Percentiles rank a stretch among this genome's conserved stretches.
Evolutionary conservation across 1,284 basidiomycete species (phyloP).

Genomic region (Malassezia sp.): DNA sequence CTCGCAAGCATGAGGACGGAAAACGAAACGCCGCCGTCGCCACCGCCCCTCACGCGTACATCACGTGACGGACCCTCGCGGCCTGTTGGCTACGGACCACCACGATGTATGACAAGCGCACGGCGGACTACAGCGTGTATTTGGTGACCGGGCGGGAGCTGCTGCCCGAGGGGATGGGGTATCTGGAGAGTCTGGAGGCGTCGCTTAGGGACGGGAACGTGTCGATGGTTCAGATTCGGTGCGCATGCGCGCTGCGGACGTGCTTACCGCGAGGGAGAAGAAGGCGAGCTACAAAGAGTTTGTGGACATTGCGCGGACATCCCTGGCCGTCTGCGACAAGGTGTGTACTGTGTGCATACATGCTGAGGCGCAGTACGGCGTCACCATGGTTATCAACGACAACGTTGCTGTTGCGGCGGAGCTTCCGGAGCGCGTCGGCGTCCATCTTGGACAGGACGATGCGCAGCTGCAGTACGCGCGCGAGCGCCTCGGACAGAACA

Average conservation of each 20-base stretch:
- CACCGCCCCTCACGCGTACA: no score
- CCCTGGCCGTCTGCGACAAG: slow-evolving; percentile 64
- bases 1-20: slow-evolving; percentile 2
- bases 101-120: neutral
- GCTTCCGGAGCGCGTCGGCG: slow-evolving; percentile 55
- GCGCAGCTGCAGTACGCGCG: slow-evolving; percentile 63
- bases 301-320: slow-evolving; percentile 61
- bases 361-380: slow-evolving; percentile 52
- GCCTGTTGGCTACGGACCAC: neutral
- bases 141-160: slow-evolving; percentile 73
- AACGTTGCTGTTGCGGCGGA: slow-evolving; percentile 32
- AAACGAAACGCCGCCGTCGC: neutral
- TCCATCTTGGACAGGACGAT: slow-evolving; percentile 85
- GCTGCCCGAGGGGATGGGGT: slow-evolving; percentile 60
- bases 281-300: slow-evolving; percentile 52
- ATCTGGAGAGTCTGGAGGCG: slow-evolving; percentile 65
- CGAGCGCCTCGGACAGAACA: slow-evolving; percentile 54
- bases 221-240: slow-evolving; percentile 61
- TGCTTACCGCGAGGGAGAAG: slow-evolving; percentile 19
- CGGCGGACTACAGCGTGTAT: slow-evolving; percentile 36
- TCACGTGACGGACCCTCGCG: slow-evolving; percentile 8
- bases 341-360: slow-evolving; percentile 30
- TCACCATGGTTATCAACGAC: slow-evolving; percentile 75
- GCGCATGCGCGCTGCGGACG: neutral
- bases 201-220: slow-evolving; percentile 73